phyloP scores from a whole-genome alignment of 2,329 filamentous ascomycete genomes.

The Aurifilum marmelostoma region DNA sequence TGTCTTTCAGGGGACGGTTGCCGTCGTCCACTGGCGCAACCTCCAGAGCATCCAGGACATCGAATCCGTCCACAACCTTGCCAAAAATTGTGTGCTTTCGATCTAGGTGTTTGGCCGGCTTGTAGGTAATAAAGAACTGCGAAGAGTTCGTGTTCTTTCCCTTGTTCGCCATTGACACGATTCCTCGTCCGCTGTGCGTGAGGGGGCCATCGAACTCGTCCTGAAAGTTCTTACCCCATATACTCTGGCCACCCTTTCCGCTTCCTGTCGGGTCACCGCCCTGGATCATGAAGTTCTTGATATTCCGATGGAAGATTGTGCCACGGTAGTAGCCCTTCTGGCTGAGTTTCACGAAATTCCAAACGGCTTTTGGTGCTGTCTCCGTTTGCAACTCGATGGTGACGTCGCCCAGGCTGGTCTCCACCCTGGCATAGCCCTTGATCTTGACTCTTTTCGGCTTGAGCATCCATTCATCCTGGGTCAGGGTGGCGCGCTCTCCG shows the following conservation, averaged over 20 bases:
- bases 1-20: constrained; percentile 75
- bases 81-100: constrained; percentile 98
- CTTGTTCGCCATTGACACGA: constrained; percentile 96
- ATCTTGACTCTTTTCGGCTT: constrained; percentile 85
- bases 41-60: constrained; percentile 77
- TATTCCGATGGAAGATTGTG: constrained; percentile 89
- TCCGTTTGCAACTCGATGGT: constrained; percentile 91
- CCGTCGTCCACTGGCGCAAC: constrained; percentile 73
- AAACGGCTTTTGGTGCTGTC: constrained; percentile 88
- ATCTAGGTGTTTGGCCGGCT: constrained; percentile 81
- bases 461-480: constrained; percentile 96
- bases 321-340: constrained; percentile 89
- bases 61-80: constrained; percentile 75
- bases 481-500: constrained; percentile 80
- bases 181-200: constrained; percentile 79
- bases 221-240: constrained; percentile 93
- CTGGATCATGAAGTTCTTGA: constrained; percentile 97
- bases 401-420: constrained; percentile 81
- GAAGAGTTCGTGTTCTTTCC: constrained; percentile 96
- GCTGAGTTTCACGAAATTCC: constrained; percentile 90
- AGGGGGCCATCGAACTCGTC: constrained; percentile 92
- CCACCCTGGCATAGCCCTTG: constrained; percentile 89
- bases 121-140: constrained; percentile 94
- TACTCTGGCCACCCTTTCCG: constrained; percentile 83
- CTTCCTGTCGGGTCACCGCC: constrained; percentile 93